Base-by-base conservation (phyloP, 805 yeast genomes). In the Yamadazyma phyllophila region DNA sequence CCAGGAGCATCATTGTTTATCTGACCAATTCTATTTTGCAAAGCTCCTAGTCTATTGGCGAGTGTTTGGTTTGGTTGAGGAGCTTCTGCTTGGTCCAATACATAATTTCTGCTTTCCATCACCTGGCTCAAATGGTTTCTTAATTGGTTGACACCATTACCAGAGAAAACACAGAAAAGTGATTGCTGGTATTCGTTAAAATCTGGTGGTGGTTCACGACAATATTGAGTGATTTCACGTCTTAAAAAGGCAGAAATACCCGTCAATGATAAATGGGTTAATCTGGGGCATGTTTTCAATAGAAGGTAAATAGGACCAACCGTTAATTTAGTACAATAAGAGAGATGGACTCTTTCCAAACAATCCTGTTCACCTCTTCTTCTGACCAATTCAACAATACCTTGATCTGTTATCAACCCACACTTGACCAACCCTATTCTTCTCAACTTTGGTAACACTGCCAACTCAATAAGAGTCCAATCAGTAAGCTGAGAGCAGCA, bases 381-480 rank as follows among this genome's bases (percentile, higher is more conserved):
- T 54, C 78, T 80, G 33, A 80, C 92, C 66, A 80, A 77, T 53
- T 79, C 84, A 52, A 77, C 70, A 42, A 86, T 76, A 1, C 98
- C 97, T 39, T 78, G 81, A 63, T 92, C 97, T 4, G 95, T 85
- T 54, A 92, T 88, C 59, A 86, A 81, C 14, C 80, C 77, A 65
- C 99, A 92, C 62, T 91, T 92, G 17, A 94, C 99, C 41, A 92
- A 72, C 0, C 99, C 99, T 38, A 92, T 90, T 65, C 99, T 79
- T 56, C 94, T 80, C 55, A 92, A 73, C 58, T 85, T 82, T 7
- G 95, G 88, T 53, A 92, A 72, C 39, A 78, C 79, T 2, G 96
- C 80, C 51, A 92, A 70, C 57, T 85, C 95, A 35, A 79, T 75
- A 35, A 94, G 78, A 1, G 96, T 82, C 56, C 81, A 78, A 67